Percentiles rank a stretch among this genome's conserved stretches.
These are phyloP conservation scores for Harringtonia lauricola DNA, from an alignment of 2,329 filamentous ascomycete species.

Conservation along the genomic window DNA sequence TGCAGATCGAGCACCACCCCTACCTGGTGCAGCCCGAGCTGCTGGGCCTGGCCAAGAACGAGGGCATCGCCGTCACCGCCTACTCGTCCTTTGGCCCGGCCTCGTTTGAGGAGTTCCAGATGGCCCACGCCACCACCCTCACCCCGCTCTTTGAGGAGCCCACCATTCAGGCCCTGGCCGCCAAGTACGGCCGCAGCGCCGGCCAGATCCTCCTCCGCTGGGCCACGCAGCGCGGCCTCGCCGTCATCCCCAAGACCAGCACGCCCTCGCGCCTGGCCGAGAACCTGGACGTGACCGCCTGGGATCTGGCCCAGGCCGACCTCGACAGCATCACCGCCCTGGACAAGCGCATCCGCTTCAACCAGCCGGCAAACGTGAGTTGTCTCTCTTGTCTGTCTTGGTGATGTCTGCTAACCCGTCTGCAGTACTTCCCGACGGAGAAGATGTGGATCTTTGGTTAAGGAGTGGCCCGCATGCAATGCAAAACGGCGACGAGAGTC, in stretches of 20 bases:
- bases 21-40: constrained; percentile 70
- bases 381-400: neutral
- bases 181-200: constrained; percentile 60
- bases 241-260: constrained; percentile 65
- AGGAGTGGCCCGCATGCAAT: constrained; percentile 5
- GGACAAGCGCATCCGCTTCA: constrained; percentile 46
- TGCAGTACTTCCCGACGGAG: constrained; percentile 43
- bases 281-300: constrained; percentile 46
- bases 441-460: constrained; percentile 48
- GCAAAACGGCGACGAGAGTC: neutral
- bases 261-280: constrained; percentile 34
- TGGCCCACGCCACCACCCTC: constrained; percentile 50
- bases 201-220: constrained; percentile 78
- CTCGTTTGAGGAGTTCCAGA: constrained; percentile 67
- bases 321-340: constrained; percentile 43
- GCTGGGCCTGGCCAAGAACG: constrained; percentile 54
- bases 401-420: neutral
- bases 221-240: constrained; percentile 72
- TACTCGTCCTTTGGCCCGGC: constrained; percentile 78
- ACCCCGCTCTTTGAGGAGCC: constrained; percentile 56
- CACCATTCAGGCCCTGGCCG: constrained; percentile 53
- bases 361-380: constrained; percentile 34
- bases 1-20: constrained; percentile 86
- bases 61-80: constrained; percentile 66
- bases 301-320: constrained; percentile 42